Percentiles rank a stretch among this genome's conserved stretches.
phyloP scores from a whole-genome alignment of 257 asterid species.

The Nicotiana otophora region DNA sequence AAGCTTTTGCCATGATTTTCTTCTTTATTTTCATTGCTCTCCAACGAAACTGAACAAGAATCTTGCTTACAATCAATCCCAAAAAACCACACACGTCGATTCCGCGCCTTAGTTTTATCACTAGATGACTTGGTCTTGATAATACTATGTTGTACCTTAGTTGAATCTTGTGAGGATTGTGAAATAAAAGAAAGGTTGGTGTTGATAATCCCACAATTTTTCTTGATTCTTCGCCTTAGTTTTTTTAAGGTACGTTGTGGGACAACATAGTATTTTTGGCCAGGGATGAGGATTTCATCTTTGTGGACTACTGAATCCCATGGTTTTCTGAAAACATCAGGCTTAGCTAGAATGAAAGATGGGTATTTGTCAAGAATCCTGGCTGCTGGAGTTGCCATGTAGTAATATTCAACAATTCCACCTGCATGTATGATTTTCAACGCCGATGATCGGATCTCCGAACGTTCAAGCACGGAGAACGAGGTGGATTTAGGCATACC shows the following conservation, averaged over 20 bases:
- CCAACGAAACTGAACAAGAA: constrained; percentile 4
- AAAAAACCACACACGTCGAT: constrained; percentile 38
- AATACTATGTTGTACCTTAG: constrained; percentile 8
- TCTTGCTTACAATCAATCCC: constrained; percentile 29
- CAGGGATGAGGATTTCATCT: constrained; percentile 63
- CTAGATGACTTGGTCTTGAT: constrained; percentile 41
- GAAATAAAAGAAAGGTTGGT: background rate
- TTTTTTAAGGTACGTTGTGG: constrained; percentile 54
- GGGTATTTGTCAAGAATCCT: constrained; percentile 56
- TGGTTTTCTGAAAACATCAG: constrained; percentile 53
- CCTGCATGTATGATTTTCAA: constrained; percentile 62
- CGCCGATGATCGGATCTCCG: constrained; percentile 23
- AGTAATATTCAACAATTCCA: constrained; percentile 47
- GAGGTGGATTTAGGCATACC: background rate
- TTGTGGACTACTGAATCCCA: constrained; percentile 56
- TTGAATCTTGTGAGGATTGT: background rate
- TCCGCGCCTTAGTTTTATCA: constrained; percentile 25
- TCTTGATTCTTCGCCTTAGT: constrained; percentile 40
- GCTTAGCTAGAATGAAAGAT: constrained; percentile 42
- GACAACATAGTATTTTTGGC: constrained; percentile 53
- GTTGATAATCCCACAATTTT: background rate
- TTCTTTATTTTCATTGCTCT: background rate
- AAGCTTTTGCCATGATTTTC: background rate
- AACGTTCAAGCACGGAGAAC: background rate
- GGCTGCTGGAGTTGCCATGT: constrained; percentile 72